A percentile compares a stretch with the other conserved stretches of the same genome.
phyloP scores from a whole-genome alignment of 1,139 yeast genomes.

The Magnusiomyces suaveolens region DNA sequence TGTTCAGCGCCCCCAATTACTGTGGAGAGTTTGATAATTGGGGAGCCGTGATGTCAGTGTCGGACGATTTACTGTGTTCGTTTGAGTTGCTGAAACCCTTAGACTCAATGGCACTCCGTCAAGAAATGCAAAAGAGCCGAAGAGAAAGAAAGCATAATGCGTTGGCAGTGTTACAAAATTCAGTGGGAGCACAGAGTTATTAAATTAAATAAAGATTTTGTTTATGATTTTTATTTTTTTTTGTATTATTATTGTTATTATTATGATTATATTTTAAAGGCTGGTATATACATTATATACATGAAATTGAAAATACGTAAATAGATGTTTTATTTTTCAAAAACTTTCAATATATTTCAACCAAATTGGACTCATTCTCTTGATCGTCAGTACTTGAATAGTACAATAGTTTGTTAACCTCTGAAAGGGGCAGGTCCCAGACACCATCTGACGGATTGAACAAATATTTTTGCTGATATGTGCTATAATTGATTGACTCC shows the following conservation, averaged over 20 bases:
- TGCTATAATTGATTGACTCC: neutral
- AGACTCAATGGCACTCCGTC: slow-evolving; percentile 86
- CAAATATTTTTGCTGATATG: slow-evolving; percentile 29
- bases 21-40: slow-evolving; percentile 98
- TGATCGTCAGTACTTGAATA: slow-evolving; percentile 6
- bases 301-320: neutral
- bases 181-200: slow-evolving; percentile 1
- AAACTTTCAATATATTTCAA: neutral
- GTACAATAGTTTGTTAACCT: slow-evolving; percentile 63
- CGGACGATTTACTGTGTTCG: slow-evolving; percentile 82
- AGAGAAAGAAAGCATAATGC: slow-evolving; percentile 28
- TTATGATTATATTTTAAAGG: neutral
- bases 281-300: too few relatives aligned
- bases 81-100: slow-evolving; percentile 90
- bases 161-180: slow-evolving; percentile 1
- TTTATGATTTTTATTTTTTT: neutral
- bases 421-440: slow-evolving; percentile 66
- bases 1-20: slow-evolving; percentile 92
- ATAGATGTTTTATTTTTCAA: too few relatives aligned
- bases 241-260: neutral
- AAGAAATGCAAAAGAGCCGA: slow-evolving; percentile 41
- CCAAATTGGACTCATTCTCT: neutral
- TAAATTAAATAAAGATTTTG: neutral
- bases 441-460: slow-evolving; percentile 65
- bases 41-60: slow-evolving; percentile 98